These are phyloP conservation scores for Hypericum perforatum DNA, from an alignment of 345 rosid species.

Conservation along the genomic window DNA sequence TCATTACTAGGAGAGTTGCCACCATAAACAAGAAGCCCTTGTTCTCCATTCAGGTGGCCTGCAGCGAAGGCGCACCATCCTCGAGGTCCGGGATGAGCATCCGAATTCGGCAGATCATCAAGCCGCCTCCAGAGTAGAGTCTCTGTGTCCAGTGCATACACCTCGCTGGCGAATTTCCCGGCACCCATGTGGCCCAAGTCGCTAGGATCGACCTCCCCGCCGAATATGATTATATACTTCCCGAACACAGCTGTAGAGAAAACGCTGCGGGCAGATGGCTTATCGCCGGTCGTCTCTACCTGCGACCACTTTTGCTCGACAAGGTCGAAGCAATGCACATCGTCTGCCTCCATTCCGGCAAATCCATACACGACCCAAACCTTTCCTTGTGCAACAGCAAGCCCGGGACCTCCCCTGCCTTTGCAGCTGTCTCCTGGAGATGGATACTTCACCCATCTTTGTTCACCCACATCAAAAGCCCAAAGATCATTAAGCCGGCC, in stretches of 20 bases:
- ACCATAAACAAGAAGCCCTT: constrained; percentile 64
- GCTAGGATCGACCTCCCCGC: constrained; percentile 86
- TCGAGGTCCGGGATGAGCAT: constrained; percentile 66
- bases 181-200: constrained; percentile 86
- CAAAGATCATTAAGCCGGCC: constrained; percentile 83
- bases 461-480: constrained; percentile 52
- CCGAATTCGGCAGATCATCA: constrained; percentile 39
- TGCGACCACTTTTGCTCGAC: constrained; percentile 45
- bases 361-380: constrained; percentile 89
- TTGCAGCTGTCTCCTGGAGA: constrained; percentile 45
- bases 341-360: constrained; percentile 61
- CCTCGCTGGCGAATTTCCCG: constrained; percentile 53
- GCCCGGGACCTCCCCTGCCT: constrained; percentile 83
- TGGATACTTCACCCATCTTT: constrained; percentile 51
- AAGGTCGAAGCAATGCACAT: constrained; percentile 59
- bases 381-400: constrained; percentile 48
- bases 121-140: constrained; percentile 42
- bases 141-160: constrained; percentile 54
- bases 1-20: constrained; percentile 87
- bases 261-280: constrained; percentile 69
- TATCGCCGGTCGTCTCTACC: constrained; percentile 54
- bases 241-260: constrained; percentile 50
- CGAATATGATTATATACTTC: constrained; percentile 47
- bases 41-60: constrained; percentile 35
- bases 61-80: constrained; percentile 84